Percentiles rank a stretch among this genome's conserved stretches.
Conservation (phyloP, 2,329 filamentous ascomycete species). For the Alternaria ventricosa region DNA sequence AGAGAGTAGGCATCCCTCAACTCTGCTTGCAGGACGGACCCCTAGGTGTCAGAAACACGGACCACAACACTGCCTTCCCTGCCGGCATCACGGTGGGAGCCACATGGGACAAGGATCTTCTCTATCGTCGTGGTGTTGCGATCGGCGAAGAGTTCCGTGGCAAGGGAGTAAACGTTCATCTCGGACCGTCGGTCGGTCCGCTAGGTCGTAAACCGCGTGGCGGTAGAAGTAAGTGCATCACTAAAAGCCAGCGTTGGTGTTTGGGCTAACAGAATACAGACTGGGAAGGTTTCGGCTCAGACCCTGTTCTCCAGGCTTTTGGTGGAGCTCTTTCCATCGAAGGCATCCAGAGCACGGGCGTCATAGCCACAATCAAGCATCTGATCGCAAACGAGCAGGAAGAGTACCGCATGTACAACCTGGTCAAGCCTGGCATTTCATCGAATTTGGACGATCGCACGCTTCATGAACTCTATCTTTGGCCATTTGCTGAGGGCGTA, state of each 20-base stretch:
- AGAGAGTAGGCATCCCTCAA: conserved; percentile 73
- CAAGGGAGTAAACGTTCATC: conserved; percentile 74
- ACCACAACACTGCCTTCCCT: conserved; percentile 78
- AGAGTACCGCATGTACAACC: conserved; percentile 55
- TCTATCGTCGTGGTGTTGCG: conserved; percentile 71
- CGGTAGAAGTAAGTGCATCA: conserved; percentile 60
- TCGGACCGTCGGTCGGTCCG: conserved; percentile 74
- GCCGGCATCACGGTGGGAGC: conserved; percentile 78
- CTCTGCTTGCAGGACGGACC: conserved; percentile 70
- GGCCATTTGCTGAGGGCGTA: conserved; percentile 83
- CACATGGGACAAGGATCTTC: conserved; percentile 75
- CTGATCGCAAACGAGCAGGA: conserved; percentile 77
- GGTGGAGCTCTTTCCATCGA: conserved; percentile 78
- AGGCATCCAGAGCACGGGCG: conserved; percentile 74
- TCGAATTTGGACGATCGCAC: conserved; percentile 77
- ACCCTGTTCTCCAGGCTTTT: conserved; percentile 74
- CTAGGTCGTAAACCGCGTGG: conserved; percentile 68
- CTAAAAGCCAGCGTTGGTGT: background rate
- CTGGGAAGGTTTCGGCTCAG: conserved; percentile 76
- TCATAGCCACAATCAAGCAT: conserved; percentile 76
- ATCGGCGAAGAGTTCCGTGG: conserved; percentile 74
- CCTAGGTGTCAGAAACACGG: conserved; percentile 73
- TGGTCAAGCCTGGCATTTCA: conserved; percentile 44
- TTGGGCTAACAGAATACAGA: conserved; percentile 37
- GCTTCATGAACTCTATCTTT: conserved; percentile 79